These are phyloP conservation scores for Mimosa pudica DNA, from an alignment of 306 rosid genomes.

Conservation along the genomic window DNA sequence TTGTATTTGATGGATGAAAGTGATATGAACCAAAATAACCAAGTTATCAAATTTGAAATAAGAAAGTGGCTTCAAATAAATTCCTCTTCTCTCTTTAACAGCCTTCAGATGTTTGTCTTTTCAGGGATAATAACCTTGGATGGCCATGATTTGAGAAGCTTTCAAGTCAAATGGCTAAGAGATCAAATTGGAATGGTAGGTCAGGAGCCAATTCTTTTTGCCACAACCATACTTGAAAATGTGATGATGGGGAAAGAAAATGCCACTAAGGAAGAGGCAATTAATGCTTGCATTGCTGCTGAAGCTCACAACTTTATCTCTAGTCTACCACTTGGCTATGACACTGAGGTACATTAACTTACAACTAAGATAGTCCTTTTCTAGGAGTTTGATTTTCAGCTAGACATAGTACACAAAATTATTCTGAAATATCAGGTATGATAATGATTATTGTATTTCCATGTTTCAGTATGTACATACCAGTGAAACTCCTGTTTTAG, in stretches of 20 bases:
- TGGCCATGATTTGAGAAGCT: slow-evolving; percentile 73
- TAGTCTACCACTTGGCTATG: slow-evolving; percentile 73
- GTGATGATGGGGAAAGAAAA: slow-evolving; percentile 90
- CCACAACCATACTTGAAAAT: slow-evolving; percentile 77
- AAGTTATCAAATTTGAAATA: neutral
- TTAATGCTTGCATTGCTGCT: slow-evolving; percentile 81
- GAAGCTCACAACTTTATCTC: slow-evolving; percentile 81
- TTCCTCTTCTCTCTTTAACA: neutral
- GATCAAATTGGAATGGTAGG: slow-evolving; percentile 91
- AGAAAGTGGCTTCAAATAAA: neutral
- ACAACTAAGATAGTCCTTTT: slow-evolving; percentile 1
- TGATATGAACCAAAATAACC: neutral
- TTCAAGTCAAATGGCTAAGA: slow-evolving; percentile 87
- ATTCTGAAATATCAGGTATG: neutral
- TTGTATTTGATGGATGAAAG: neutral
- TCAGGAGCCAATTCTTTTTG: slow-evolving; percentile 86
- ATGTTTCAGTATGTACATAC: no score
- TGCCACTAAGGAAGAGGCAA: slow-evolving; percentile 75
- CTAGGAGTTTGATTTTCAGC: neutral
- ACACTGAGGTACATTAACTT: slow-evolving; percentile 64
- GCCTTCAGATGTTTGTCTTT: slow-evolving; percentile 32
- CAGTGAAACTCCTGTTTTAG: no score
- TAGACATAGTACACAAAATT: neutral
- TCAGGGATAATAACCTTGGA: slow-evolving; percentile 74
- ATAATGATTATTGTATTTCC: no score